A percentile compares a stretch with the other conserved stretches of the same genome.
Evolutionary conservation across 1,284 basidiomycete genomes (phyloP).

Genomic region (Leccinum ponderosum): DNA sequence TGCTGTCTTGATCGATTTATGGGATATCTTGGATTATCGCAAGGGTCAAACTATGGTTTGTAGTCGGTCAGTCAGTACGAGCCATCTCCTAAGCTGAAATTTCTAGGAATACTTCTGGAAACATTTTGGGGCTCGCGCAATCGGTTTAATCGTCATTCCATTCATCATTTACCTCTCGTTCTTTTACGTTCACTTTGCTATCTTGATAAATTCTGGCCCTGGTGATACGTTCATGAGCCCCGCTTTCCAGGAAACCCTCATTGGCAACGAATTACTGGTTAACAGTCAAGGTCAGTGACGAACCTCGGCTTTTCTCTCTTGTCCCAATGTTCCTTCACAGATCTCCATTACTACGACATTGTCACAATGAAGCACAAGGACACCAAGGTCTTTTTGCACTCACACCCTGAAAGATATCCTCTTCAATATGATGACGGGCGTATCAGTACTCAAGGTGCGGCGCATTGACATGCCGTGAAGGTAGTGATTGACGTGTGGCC

Average conservation of each 20-base stretch:
- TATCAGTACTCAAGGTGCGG: conserved; percentile 85
- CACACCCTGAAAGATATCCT: conserved; percentile 89
- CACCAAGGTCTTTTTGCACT: conserved; percentile 92
- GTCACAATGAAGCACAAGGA: conserved; percentile 90
- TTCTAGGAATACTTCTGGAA: conserved; percentile 83
- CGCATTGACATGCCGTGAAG: neutral
- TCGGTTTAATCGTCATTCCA: conserved; percentile 89
- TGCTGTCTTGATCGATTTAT: conserved; percentile 92
- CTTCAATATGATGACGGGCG: conserved; percentile 96
- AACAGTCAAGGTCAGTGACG: conserved; percentile 77
- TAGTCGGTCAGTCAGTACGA: conserved; percentile 8
- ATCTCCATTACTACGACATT: conserved; percentile 92
- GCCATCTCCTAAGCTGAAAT: conserved; percentile 3
- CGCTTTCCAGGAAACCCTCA: conserved; percentile 94
- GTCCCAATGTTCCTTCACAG: conserved; percentile 42
- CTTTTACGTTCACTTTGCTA: conserved; percentile 95
- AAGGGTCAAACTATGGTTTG: conserved; percentile 84
- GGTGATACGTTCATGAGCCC: conserved; percentile 98
- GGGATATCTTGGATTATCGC: conserved; percentile 90
- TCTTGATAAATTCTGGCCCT: conserved; percentile 88
- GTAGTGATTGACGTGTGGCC: conserved; percentile 5
- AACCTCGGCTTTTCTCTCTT: neutral
- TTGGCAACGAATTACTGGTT: conserved; percentile 89
- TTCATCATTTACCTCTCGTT: conserved; percentile 91
- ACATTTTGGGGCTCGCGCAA: conserved; percentile 86